These are phyloP conservation scores for Jatropha curcas DNA, from an alignment of 345 rosid species.

Conservation along the genomic window DNA sequence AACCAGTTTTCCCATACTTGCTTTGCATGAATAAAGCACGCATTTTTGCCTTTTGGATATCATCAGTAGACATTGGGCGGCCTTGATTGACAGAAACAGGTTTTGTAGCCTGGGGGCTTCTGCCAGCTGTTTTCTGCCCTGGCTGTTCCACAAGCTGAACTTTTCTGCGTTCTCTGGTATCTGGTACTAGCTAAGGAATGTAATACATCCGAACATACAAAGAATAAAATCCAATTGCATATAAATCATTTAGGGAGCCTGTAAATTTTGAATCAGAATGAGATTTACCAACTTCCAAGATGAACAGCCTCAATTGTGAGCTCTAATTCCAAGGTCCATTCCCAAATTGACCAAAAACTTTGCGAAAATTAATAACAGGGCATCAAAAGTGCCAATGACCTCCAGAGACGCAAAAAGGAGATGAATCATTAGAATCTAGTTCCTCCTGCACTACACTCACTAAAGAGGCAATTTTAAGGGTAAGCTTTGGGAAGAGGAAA, in stretches of 20 bases:
- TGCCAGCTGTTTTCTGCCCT: conserved; percentile 74
- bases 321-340: neutral
- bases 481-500: neutral
- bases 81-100: conserved; percentile 53
- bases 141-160: conserved; percentile 97
- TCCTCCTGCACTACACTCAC: neutral
- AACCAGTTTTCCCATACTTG: conserved; percentile 61
- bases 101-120: conserved; percentile 64
- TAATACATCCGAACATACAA: neutral
- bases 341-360: neutral
- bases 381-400: neutral
- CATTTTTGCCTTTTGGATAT: conserved; percentile 96
- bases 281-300: neutral
- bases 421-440: too few relatives aligned
- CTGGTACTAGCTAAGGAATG: conserved; percentile 71
- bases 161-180: conserved; percentile 86
- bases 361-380: neutral
- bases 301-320: neutral
- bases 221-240: neutral
- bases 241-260: neutral
- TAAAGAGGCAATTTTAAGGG: neutral
- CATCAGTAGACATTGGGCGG: conserved; percentile 99
- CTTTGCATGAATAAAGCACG: conserved; percentile 81
- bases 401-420: neutral
- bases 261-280: neutral